Evolutionary conservation across 306 rosid species (phyloP).

Genomic region (Pyrus betulifolia): DNA sequence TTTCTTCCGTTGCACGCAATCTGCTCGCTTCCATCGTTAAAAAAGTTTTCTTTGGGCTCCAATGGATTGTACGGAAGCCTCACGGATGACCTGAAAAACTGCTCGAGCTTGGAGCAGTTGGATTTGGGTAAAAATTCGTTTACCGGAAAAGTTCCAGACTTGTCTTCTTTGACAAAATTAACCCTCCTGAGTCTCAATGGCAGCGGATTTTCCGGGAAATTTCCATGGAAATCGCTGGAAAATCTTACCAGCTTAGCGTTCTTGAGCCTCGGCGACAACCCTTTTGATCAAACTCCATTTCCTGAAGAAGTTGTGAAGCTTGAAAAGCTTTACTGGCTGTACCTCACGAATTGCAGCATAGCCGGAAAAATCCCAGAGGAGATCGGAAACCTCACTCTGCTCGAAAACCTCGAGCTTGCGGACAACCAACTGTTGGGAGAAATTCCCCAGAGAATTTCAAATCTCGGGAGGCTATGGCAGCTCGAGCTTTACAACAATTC

Average conservation of each 20-base stretch:
- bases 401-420: constrained; percentile 60
- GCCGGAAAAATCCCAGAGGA: constrained; percentile 48
- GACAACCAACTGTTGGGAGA: constrained; percentile 48
- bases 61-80: constrained; percentile 46
- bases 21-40: constrained; percentile 44
- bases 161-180: constrained; percentile 43
- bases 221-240: constrained; percentile 80
- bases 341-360: constrained; percentile 64
- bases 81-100: constrained; percentile 40
- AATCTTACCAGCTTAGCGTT: constrained; percentile 46
- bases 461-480: constrained; percentile 43
- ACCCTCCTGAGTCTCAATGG: constrained; percentile 43
- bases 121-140: constrained; percentile 66
- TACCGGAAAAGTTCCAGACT: constrained; percentile 53
- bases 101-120: constrained; percentile 49
- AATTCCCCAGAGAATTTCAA: constrained; percentile 53
- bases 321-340: constrained; percentile 63
- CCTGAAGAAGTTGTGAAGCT: constrained; percentile 56
- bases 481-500: constrained; percentile 59
- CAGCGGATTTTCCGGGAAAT: constrained; percentile 57
- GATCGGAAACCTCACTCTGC: constrained; percentile 65
- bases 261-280: constrained; percentile 76
- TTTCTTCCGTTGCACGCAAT: constrained; percentile 54
- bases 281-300: constrained; percentile 30
- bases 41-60: constrained; percentile 40